Base-by-base conservation (phyloP, 331 rosid species). In the Pyracantha coccinea region DNA sequence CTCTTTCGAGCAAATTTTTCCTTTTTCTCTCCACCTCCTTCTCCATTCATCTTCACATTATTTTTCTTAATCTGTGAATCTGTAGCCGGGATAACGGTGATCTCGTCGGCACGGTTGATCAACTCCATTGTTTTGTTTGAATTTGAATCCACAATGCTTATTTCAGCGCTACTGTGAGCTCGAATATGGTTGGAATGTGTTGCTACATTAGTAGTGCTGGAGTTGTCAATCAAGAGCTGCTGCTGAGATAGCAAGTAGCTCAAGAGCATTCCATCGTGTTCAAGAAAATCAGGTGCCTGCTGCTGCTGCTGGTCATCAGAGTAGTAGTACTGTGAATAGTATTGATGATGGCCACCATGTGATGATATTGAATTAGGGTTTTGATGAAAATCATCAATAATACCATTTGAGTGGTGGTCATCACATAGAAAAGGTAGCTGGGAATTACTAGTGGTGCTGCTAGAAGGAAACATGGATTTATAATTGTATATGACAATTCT, bases 221-320 rank as follows among this genome's bases (percentile, higher is more conserved):
- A 4, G 53, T 5, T 25, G 5, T 19, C 33, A 9, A 61, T 25
- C 32, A 75, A 21, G 33, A 80, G 70, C 8, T 81, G 86, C 58
- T 84, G 80, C 9, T 87, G 83, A 28, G 84, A 79, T 2, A 83
- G 74, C 78, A 80, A 77, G 63, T 81, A 79, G 11, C 84, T 82
- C 44, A 82, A 54, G 14, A 87, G 58, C 12, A 78, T 50, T 7
- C 81, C 85, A 25, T 84, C 85, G 12, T 73, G 85, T 7, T 74
- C 78, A 23, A 69, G 58, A 23, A 80, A 35, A 2, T 53, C n/a
- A 61, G 25, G 45, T 8, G 68, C 66, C 38, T 24, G 66, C 35
- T 61, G 68, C 45, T 28, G 44, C 45, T 29, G 44, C 6, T 16
- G 68, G 0, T 29, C 68, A 2, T 27, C 35, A 27, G 35, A 14